Base-by-base conservation (phyloP, 305 asterid genomes). In the Fraxinus sp. region DNA sequence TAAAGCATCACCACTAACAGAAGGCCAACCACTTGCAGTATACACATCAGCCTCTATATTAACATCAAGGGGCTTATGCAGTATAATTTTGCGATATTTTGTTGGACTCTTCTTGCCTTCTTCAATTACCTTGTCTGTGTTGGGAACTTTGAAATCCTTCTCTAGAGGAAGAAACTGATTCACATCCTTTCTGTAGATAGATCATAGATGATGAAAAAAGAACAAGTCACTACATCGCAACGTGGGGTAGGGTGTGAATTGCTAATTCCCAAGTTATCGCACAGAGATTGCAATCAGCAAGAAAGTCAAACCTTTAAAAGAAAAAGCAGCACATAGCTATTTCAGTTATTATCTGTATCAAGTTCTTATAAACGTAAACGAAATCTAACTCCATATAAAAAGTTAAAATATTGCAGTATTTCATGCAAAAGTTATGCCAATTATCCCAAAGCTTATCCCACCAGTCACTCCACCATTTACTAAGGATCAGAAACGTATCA, bases 1-100 rank as follows among this genome's bases (percentile, higher is more conserved):
- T 87, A 97, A 88, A 87, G 89, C 93, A 87, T 90, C 95, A 70
- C 98, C 98, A 82, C 98, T 86, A 76, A 92, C 91, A 73, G 98
- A 95, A 77, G 99, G 99, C 99, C 99, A 97, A 77, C 99, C 99
- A 81, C 96, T 92, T 37, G 95, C 92, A 16, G 99, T 97, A 90
- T 83, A 93, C 89, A 91, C 89, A 79, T 92, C 98, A 62, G 93
- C 75, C 89, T 87, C 88, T 26, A 92, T 82, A 75, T 84, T 83
- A 76, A 86, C 91, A 81, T 86, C 88, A 82, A 90, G 92, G 84
- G 92, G 87, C 85, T 89, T 97, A 71, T 88, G 90, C 87, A 97
- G 88, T 71, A 79, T 85, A 87, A 97, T 97, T 86, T 91, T 93
- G 20, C 95, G 89, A 81, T 18, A 87, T 84, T 97, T 97, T 18